Evolutionary conservation across 2,329 filamentous ascomycete species (phyloP), one percentile per base, ranked within the genome.

Genomic region (Davidsoniella eucalypti): DNA sequence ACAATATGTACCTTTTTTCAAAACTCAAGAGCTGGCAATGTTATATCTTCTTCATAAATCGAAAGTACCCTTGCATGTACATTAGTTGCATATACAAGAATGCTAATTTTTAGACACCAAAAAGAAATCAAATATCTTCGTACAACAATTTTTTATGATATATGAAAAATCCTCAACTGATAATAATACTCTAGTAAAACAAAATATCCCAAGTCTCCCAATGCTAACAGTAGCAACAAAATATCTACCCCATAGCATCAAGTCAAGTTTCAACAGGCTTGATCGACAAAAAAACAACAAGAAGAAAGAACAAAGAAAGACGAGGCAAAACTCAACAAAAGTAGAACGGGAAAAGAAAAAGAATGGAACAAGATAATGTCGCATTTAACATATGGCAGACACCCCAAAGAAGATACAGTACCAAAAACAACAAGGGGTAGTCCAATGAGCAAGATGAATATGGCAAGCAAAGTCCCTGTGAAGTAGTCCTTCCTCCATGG

Each of bases 251-350:
- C 14, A 40, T 33, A 33, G 26, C 26, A 33, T 33, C 26, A 33
- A 33, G 26, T 12, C 26, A 33, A 33, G 21, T 21, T 21, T 21
- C 21, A 21, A 21, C 21, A 21, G 4, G 4, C 21, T 21, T 21
- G 21, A 42, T 29, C 9, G 17, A 21, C 42, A 17, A 26, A n/a
- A n/a, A n/a, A n/a, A 25, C 44, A 47, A 41, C 37, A 47, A 25
- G 23, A 29, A 45, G 7, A 36, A 50, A 25, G 25, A 47, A 47
- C 14, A 50, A 47, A 41, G 17, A 43, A 37, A 50, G 18, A 36
- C 25, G 7, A 33, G 21, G 18, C 21, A 23, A 29, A 49, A 43
- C 33, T 23, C 37, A 26, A 8, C 7, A 36, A 21, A 39, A 43
- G 14, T 36, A 37, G 18, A 33, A n/a, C 18, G 25, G 17, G 16